phyloP scores from a whole-genome alignment of 2,329 filamentous ascomycete species.

The Cylindrodendrum hubeiense region DNA sequence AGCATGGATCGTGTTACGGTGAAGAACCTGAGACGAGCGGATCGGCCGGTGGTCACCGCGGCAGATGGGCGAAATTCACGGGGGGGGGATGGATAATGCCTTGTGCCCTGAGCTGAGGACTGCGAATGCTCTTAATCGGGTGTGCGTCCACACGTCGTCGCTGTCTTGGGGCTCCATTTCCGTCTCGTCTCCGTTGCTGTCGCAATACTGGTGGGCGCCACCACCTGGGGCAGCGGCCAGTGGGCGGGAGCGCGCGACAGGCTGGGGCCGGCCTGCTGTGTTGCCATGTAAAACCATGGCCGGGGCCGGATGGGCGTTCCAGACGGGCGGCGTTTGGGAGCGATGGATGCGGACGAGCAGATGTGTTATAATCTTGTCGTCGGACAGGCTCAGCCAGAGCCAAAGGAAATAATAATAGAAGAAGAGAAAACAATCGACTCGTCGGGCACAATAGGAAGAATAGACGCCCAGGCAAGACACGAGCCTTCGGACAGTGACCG shows the following conservation, averaged over 20 bases:
- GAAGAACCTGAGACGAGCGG: slow-evolving; percentile 39
- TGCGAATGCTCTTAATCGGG: slow-evolving; percentile 15
- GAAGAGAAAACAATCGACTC: slow-evolving; percentile 20
- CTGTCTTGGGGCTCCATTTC: slow-evolving; percentile 11
- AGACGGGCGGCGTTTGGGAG: background rate
- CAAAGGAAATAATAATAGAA: slow-evolving; percentile 29
- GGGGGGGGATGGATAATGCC: slow-evolving; percentile 5
- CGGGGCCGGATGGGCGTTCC: slow-evolving; percentile 2
- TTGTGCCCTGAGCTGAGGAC: background rate
- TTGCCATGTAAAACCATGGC: slow-evolving; percentile 21
- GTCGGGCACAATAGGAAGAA: slow-evolving; percentile 24
- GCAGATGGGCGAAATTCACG: background rate
- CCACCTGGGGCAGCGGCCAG: background rate
- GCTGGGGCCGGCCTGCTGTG: slow-evolving; percentile 12
- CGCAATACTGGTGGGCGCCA: slow-evolving; percentile 7
- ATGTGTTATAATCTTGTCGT: background rate
- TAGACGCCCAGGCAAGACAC: slow-evolving; percentile 39
- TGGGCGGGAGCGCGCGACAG: slow-evolving; percentile 9
- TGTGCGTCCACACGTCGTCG: background rate
- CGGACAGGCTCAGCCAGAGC: background rate
- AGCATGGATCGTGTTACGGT: slow-evolving; percentile 37
- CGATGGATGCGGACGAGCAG: background rate
- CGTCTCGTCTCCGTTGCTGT: slow-evolving; percentile 3
- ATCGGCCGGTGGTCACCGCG: slow-evolving; percentile 13
- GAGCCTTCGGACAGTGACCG: slow-evolving; percentile 44